A percentile compares a stretch with the other conserved stretches of the same genome.
Conservation (phyloP, 1,139 yeast genomes). For the Tardiomyces depauwii region DNA sequence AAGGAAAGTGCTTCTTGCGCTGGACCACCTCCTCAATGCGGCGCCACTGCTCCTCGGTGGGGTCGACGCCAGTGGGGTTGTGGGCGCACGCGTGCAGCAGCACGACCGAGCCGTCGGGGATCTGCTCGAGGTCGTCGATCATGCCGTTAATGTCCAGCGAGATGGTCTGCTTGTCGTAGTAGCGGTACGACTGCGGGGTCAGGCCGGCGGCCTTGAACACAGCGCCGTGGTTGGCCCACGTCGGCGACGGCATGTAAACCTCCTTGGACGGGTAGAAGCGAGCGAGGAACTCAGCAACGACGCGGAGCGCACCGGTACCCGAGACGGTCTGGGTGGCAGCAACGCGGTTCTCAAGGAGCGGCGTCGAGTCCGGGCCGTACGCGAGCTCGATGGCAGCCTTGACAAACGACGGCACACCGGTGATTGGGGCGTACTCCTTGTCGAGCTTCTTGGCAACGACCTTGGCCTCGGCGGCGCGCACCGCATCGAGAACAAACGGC, state of each 20-base stretch:
- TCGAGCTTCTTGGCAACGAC: slow-evolving; percentile 38
- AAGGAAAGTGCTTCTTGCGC: slow-evolving; percentile 49
- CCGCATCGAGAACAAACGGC: slow-evolving; percentile 91
- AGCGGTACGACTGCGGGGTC: slow-evolving; percentile 43
- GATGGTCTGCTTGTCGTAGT: slow-evolving; percentile 56
- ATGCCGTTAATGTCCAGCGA: slow-evolving; percentile 60
- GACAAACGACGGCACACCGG: slow-evolving; percentile 71
- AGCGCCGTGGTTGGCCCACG: slow-evolving; percentile 64
- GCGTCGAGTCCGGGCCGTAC: slow-evolving; percentile 31
- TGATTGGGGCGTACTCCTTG: slow-evolving; percentile 85
- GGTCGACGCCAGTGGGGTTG: slow-evolving; percentile 94
- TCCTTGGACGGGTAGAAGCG: slow-evolving; percentile 38
- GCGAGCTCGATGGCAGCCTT: slow-evolving; percentile 60
- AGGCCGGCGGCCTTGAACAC: slow-evolving; percentile 38
- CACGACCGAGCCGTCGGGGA: slow-evolving; percentile 50
- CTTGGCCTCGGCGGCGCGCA: slow-evolving; percentile 39
- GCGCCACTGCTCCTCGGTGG: slow-evolving; percentile 69
- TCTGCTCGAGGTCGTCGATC: slow-evolving; percentile 50
- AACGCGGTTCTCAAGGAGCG: slow-evolving; percentile 34
- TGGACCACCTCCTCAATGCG: slow-evolving; percentile 51
- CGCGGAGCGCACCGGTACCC: slow-evolving; percentile 65
- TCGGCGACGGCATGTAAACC: slow-evolving; percentile 53
- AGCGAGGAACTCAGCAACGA: slow-evolving; percentile 52
- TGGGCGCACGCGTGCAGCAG: slow-evolving; percentile 92
- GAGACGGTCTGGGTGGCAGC: slow-evolving; percentile 59